Evolutionary conservation across 148 eudicot genomes (phyloP), one percentile per base, ranked within the genome.

Genomic region (Heliosperma pusillum): DNA sequence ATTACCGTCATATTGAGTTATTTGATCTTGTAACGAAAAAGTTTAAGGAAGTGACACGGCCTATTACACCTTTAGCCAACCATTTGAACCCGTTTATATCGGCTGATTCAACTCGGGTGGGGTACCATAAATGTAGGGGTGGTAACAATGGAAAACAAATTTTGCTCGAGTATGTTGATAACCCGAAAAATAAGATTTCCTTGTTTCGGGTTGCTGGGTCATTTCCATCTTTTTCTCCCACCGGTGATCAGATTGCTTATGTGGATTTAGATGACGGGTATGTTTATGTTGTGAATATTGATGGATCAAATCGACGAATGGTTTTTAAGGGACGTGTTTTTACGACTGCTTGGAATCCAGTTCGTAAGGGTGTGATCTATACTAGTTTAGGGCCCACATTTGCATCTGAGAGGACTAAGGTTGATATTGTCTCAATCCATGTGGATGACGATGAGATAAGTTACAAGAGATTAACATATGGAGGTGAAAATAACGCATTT

Each of bases 81-180:
- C 98, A 94, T 50, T 83, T 47, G 2, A 94, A 91, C 82, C 98
- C 98, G 24, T 94, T 91, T 82, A 47, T 91, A 4, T 91, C 89
- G 0, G 82, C 90, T 10, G 97, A 91, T 67, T 77, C 86, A 0
- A 27, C 68, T 0, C 74, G 80, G 75, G 67, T 94, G 27, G 98
- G 98, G 66, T 94, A 89, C 84, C 98, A 94, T 82, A 85, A 66
- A 74, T 94, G 98, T 53, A 82, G 93, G 82, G 95, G 93, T 17
- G 82, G 71, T 25, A 68, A 20, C 20, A 78, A 70, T 25, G 84
- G 65, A 0, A 9, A 76, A 0, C 9, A 56, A 29, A 77, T 94
- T 78, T 53, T 94, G 11, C 88, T 94, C 5, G 93, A 94, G 72
- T 87, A 86, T 69, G 59, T 89, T 4, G 70, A 71, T n/a, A 86